Percentiles rank a stretch among this genome's conserved stretches.
Evolutionary conservation across 169 alveolate species (phyloP).

Genomic region (Plasmodium ovale): DNA sequence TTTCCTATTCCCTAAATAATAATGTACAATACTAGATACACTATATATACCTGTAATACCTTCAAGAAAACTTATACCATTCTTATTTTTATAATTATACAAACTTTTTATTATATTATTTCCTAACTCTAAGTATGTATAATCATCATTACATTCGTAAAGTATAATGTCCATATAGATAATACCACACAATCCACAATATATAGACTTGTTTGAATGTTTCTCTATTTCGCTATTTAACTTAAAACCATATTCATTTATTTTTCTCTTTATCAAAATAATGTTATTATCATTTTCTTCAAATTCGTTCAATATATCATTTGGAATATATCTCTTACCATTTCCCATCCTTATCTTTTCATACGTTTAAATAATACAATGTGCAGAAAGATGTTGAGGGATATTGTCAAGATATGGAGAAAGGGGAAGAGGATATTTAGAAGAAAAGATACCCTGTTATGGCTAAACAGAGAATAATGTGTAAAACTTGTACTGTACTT

Average conservation of each 20-base stretch:
- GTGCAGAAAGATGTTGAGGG: too few species aligned
- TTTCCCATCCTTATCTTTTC: conserved; percentile 14
- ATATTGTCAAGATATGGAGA: too few species aligned
- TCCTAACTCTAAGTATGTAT: conserved; percentile 32
- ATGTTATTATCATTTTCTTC: conserved; percentile 20
- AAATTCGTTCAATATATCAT: conserved; percentile 20
- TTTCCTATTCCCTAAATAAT: conserved; percentile 42
- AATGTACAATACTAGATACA: conserved; percentile 21
- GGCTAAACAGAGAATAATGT: too few species aligned
- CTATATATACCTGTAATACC: conserved; percentile 46
- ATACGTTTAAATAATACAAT: too few species aligned
- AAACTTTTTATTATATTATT: conserved; percentile 16
- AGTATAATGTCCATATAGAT: conserved; percentile 48
- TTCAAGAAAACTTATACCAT: conserved; percentile 33
- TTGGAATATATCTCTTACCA: conserved; percentile 21
- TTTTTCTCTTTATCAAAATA: conserved; percentile 26
- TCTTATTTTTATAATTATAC: conserved; percentile 12
- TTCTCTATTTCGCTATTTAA: conserved; percentile 23
- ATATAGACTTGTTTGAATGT: conserved; percentile 30
- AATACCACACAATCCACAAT: conserved; percentile 72
- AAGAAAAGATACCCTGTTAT: too few species aligned
- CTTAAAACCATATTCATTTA: conserved; percentile 14
- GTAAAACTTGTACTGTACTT: too few species aligned
- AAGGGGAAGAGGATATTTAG: too few species aligned
- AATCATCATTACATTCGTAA: conserved; percentile 34